Percentiles rank a stretch among this genome's conserved stretches.
phyloP scores from a whole-genome alignment of 495 filamentous ascomycete species.

The Clohesyomyces aquaticus region DNA sequence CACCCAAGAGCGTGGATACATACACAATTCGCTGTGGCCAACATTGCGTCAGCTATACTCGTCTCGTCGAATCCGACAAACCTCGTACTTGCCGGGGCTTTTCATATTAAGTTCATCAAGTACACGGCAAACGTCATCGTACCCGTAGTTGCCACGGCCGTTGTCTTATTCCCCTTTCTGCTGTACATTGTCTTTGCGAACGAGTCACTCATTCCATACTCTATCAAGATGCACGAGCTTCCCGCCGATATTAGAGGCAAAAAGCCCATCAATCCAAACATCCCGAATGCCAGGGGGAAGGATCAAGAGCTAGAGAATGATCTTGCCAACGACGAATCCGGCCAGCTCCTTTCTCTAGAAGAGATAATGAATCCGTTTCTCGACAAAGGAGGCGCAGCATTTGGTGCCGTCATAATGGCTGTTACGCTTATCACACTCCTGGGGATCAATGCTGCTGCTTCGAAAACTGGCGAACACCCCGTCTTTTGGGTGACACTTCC shows the following conservation, averaged over 20 bases:
- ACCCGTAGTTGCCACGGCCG: slow-evolving; percentile 63
- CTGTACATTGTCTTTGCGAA: slow-evolving; percentile 66
- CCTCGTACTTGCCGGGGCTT: slow-evolving; percentile 70
- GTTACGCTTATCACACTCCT: slow-evolving; percentile 62
- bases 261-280: slow-evolving; percentile 68
- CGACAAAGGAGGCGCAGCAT: slow-evolving; percentile 63
- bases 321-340: slow-evolving; percentile 51
- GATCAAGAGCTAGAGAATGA: slow-evolving; percentile 58
- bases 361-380: slow-evolving; percentile 74
- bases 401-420: slow-evolving; percentile 65
- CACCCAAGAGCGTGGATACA: slow-evolving; percentile 70
- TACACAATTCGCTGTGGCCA: slow-evolving; percentile 68
- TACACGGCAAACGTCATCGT: slow-evolving; percentile 74
- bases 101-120: slow-evolving; percentile 66
- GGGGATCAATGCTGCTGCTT: slow-evolving; percentile 60
- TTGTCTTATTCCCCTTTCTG: slow-evolving; percentile 66
- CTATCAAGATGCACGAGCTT: slow-evolving; percentile 68
- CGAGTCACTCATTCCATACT: slow-evolving; percentile 62
- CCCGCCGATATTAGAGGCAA: slow-evolving; percentile 56
- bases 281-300: slow-evolving; percentile 61
- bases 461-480: slow-evolving; percentile 50
- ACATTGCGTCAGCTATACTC: slow-evolving; percentile 68
- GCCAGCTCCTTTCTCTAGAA: slow-evolving; percentile 61
- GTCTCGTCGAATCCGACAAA: slow-evolving; percentile 75
- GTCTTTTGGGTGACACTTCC: slow-evolving; percentile 67